Base-by-base conservation (phyloP, 2,329 filamentous ascomycete genomes). In the Ophiostoma novo-ulmi region DNA sequence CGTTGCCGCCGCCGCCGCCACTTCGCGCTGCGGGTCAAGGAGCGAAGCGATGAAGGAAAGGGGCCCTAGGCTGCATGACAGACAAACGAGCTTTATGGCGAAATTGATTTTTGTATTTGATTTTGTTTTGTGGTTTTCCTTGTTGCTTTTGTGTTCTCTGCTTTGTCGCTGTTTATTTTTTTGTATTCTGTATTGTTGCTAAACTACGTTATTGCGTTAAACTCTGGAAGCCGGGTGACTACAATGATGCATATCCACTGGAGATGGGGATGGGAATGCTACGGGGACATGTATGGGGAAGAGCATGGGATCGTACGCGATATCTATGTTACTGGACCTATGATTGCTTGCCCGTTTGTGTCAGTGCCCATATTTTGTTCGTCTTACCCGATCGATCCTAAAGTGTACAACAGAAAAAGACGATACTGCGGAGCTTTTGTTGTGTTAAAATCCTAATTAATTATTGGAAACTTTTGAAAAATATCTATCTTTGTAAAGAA, bases 11-110 rank as follows among this genome's bases (percentile, higher is more conserved):
- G 14, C 39, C 39, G 31, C 69, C 26, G 26, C 22, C 11, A 63
- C 58, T 63, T 63, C 26, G 58, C 58, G 26, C 26, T 63, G 13
- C 58, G 58, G 58, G 55, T 65, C 63, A 67, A 70, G 31, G 71
- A 71, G 68, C 70, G 71, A 71, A 71, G 68, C 70, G 71, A 71
- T 52, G 63, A 70, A 41, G 65, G 67, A 71, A 38, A 35, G 68
- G 48, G 63, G 65, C 41, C 69, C 14, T 31, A 17, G 39, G 71
- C 71, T 74, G 70, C 67, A 73, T 70, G 73, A 74, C 70, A 71
- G 61, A 68, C 67, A 58, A 71, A 73, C 63, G 73, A 73, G 63
- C 65, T 70, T 70, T 31, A 69, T 65, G 69, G 70, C 69, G 67
- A 66, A 52, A 55, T 65, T 20, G 22, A 38, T 52, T 39, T 38